Base-by-base conservation (phyloP, 1,284 basidiomycete species). In the Athelia sp. region DNA sequence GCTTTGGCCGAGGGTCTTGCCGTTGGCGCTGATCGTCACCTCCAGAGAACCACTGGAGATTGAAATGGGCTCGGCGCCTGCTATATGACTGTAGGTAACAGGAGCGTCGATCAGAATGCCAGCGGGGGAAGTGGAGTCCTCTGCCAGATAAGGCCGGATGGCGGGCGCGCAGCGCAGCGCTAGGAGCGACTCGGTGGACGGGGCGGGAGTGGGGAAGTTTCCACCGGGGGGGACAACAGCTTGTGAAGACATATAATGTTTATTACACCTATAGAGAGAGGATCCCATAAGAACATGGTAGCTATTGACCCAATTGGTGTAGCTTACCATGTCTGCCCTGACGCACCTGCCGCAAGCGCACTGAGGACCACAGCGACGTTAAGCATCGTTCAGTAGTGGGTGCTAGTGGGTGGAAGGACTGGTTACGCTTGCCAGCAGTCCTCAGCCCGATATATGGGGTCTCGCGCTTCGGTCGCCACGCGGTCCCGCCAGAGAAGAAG, bases 121-220 rank as follows among this genome's bases (percentile, higher is more conserved):
- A 1, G 59, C 65, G 8, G 54, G 60, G 8, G 65, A 62, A 0
- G 71, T 62, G 14, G 66, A 63, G 51, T 84, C 81, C 46, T 73
- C 72, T 2, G 76, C 72, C 2, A 89, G 74, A 62, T 85, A 90
- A 1, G 87, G 87, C 31, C 79, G 74, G 48, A 87, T 76, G 2
- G 74, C 79, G 15, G 83, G 85, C 1, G 76, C 73, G 58, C 87
- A 90, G 47, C 82, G 77, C 49, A 90, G 72, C 0, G 83, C 79
- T 11, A 89, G 69, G 3, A 87, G 72, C n/a, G 83, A 77, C 1
- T 61, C 63, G 0, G 62, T 52, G 1, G 79, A 81, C 0, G 63
- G 61, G 0, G 64, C 62, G 1, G 83, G 79, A 2, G 74, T 57
- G 3, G 77, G 72, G 56, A 88, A 87, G 53, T 80, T 67, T 34